A percentile compares a stretch with the other conserved stretches of the same genome.
These are phyloP conservation scores for Ogataea pignaliae DNA, from an alignment of 805 yeast species.

Conservation along the genomic window DNA sequence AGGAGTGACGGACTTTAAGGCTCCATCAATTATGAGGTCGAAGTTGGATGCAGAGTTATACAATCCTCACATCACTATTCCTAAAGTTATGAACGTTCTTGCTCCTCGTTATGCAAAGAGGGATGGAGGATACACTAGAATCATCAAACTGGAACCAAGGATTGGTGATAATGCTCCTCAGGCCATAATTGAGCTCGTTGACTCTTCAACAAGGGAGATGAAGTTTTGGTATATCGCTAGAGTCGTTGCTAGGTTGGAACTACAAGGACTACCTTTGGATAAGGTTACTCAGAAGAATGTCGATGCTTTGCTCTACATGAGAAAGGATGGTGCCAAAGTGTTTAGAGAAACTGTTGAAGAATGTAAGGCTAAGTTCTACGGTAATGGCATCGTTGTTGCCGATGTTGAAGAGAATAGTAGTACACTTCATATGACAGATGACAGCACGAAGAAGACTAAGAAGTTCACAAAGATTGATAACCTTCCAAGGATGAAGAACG, in stretches of 20 bases:
- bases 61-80: conserved; percentile 45
- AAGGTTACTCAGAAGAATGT: conserved; percentile 54
- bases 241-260: conserved; percentile 73
- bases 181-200: conserved; percentile 83
- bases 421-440: too few species aligned
- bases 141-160: conserved; percentile 79
- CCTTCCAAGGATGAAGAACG: conserved; percentile 28
- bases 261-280: conserved; percentile 53
- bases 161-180: conserved; percentile 88
- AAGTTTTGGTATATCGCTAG: conserved; percentile 76
- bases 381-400: background rate
- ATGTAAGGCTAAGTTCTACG: conserved; percentile 44
- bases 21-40: conserved; percentile 19
- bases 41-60: conserved; percentile 36
- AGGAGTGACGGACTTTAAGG: conserved; percentile 17
- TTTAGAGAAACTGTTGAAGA: conserved; percentile 62
- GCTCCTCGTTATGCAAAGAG: conserved; percentile 60
- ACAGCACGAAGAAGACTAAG: too few species aligned
- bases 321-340: conserved; percentile 46
- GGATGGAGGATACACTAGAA: conserved; percentile 80
- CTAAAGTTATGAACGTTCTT: conserved; percentile 65
- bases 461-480: conserved; percentile 9
- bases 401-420: too few species aligned
- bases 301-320: conserved; percentile 40
- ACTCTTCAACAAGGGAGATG: conserved; percentile 52